These are phyloP conservation scores for Eimeria praecox DNA, from an alignment of 169 alveolate genomes.

Conservation along the genomic window DNA sequence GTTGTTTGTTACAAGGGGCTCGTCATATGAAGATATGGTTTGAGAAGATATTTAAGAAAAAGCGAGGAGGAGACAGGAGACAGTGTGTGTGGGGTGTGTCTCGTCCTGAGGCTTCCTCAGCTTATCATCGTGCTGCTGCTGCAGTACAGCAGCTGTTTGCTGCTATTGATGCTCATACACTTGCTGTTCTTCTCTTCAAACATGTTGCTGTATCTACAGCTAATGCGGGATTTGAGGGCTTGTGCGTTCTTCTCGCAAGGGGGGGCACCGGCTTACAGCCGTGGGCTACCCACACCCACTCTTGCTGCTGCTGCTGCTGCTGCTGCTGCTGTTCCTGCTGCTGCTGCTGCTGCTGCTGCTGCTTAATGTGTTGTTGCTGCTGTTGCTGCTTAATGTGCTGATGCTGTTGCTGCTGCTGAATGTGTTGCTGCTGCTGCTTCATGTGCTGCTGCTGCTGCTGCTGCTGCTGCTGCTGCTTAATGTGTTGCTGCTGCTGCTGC, in stretches of 20 bases:
- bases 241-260: background rate
- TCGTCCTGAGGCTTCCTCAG: background rate
- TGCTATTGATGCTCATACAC: background rate
- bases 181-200: constrained; percentile 32
- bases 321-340: constrained; percentile 41
- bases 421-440: background rate
- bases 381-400: constrained; percentile 20
- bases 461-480: background rate
- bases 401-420: background rate
- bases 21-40: background rate
- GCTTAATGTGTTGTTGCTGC: constrained; percentile 2
- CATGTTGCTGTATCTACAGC: constrained; percentile 39
- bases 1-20: background rate
- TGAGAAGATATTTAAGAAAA: background rate
- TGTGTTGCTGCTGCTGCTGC: background rate
- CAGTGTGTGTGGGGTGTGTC: no score
- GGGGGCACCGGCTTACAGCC: constrained; percentile 33
- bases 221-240: constrained; percentile 17
- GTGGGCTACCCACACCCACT: constrained; percentile 46
- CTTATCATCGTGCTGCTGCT: constrained; percentile 11
- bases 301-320: constrained; percentile 47
- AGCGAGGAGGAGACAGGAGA: no score
- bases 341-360: constrained; percentile 10
- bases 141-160: constrained; percentile 35
- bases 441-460: background rate